Base-by-base conservation (phyloP, 345 rosid species). In the Citrus mangshanensis region DNA sequence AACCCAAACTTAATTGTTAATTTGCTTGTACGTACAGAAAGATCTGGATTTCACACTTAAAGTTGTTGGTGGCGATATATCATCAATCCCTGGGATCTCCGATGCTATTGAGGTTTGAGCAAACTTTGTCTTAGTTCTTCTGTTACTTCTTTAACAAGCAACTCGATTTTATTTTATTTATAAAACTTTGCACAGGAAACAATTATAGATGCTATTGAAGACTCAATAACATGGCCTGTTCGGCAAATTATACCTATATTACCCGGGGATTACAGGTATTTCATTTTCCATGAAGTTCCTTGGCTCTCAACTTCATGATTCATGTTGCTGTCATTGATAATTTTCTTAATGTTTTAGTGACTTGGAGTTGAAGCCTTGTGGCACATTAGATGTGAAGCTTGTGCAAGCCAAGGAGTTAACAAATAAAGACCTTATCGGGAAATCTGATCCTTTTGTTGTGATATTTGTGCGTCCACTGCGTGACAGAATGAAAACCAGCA, bases 181-280 rank as follows among this genome's bases (percentile, higher is more conserved):
- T 34, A 46, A 37, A 9, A 62, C 62, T 72, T 42, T 78, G 37
- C 77, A 35, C 85, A 93, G 99, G 99, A 90, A 88, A 91, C 93
- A 18, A 93, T 93, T 54, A 75, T 78, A 59, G 92, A 95, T 79
- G 97, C 98, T 25, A 68, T 95, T 69, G 99, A 95, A 85, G 99
- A 92, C 86, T 89, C 95, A 22, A 73, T 95, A 51, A 95, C 93
- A 55, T 95, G 99, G 99, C 99, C 99, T 7, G 91, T 95, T 70
- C 82, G 98, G 81, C 89, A 95, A 76, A 90, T 92, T 75, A 78
- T 91, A 67, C 85, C 91, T 9, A 92, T 93, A 82, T 38, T 92
- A 58, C 95, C 98, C n/a, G 99, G 98, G 66, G 98, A 95, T 86
- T 93, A 95, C 82, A 92, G 97, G 98, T 92, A 81, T 22, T 76